Conservation (phyloP, 805 yeast species). For the Barnettozyma salicaria region DNA sequence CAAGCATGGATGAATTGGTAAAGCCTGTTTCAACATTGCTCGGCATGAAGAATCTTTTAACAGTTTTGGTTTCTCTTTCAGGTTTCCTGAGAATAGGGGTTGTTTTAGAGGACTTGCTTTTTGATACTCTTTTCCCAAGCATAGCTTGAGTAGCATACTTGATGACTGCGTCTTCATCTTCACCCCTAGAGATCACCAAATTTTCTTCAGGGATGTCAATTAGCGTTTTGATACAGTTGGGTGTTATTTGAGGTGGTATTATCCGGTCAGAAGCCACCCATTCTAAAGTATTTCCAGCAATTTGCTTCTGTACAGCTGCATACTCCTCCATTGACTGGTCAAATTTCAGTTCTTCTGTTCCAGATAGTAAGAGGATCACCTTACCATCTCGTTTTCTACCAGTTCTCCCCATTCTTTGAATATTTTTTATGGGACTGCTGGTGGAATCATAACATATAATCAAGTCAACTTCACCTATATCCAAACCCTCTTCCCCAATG, state of each 20-base stretch:
- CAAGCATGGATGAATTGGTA: constrained; percentile 42
- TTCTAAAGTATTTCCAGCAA: constrained; percentile 41
- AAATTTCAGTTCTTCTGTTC: constrained; percentile 72
- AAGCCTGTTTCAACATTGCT: constrained; percentile 65
- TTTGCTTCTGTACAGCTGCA: constrained; percentile 65
- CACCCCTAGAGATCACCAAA: constrained; percentile 42
- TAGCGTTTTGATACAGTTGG: constrained; percentile 47
- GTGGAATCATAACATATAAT: constrained; percentile 92
- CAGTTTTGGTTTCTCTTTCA: constrained; percentile 18
- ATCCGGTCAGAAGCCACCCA: constrained; percentile 56
- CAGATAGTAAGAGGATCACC: constrained; percentile 67
- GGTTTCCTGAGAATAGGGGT: constrained; percentile 10
- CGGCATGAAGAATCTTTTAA: constrained; percentile 64
- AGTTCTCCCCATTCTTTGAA: constrained; percentile 97
- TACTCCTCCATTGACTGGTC: constrained; percentile 83
- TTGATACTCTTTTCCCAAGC: constrained; percentile 32
- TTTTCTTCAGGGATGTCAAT: constrained; percentile 73
- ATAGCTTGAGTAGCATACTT: constrained; percentile 61
- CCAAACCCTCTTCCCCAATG: constrained; percentile 97
- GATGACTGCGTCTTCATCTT: constrained; percentile 63
- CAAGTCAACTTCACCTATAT: constrained; percentile 95
- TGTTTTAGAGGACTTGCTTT: constrained; percentile 13
- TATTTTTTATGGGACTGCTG: constrained; percentile 83
- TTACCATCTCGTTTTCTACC: constrained; percentile 92
- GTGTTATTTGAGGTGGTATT: constrained; percentile 51